Base-by-base conservation (phyloP, 2,329 filamentous ascomycete genomes). In the Penicillium fuscoglaucum region DNA sequence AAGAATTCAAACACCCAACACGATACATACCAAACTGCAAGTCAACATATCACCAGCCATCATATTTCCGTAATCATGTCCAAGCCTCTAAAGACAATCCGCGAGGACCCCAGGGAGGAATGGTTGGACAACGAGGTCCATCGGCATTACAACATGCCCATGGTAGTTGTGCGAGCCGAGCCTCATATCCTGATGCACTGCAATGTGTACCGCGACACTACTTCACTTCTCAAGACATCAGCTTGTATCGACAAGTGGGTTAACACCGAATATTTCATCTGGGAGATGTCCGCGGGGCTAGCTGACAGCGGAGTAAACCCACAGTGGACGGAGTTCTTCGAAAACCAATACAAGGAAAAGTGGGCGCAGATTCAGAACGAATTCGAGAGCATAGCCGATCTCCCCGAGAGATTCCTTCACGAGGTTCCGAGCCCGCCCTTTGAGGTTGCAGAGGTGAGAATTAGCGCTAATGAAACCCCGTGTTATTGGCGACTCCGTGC, bases 241-340 rank as follows among this genome's bases (percentile, higher is more conserved):
- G 17, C 37, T 8, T 39, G 39, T 44, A 29, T 52, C 9, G 35
- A 52, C 21, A 57, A 37, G n/a, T 57, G 54, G 54, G 21, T 57
- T 19, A 52, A 31, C 19, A 6, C 54, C n/a, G 54, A 45, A 9
- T 57, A 57, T 21, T 52, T 57, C 33, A 57, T 57, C 15, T 57
- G 54, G 54, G 31, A 52, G 31, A 45, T 57, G 40, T 43, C 54
- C 6, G 54, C 54, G 1, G 31, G 31, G 6, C 33, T 57, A 37
- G 54, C 54, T 44, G 26, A 52, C 29, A 57, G 47, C 40, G 31
- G 31, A 19, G 50, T 29, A 21, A 31, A 52, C n/a, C 40, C 40
- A 10, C 29, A 29, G n/a, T 57, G 47, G 54, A 52, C 26, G 12
- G n/a, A 37, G 15, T 39, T 37, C 7, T 57, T 52, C n/a, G 41